Conservation (phyloP, 805 yeast species). For the Jamesozyma spencerorum region DNA sequence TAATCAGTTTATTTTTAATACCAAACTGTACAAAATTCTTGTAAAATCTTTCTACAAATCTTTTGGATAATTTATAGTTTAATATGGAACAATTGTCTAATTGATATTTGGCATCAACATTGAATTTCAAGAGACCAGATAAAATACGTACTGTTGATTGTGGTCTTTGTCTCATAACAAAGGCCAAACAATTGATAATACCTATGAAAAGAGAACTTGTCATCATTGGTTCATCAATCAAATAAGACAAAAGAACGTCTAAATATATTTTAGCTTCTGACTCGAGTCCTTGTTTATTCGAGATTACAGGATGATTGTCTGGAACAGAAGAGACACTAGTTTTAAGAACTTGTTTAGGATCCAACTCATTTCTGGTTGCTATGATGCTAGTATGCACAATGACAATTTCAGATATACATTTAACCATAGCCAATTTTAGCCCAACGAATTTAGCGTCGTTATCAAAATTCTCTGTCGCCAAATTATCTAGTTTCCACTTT, state of each 20-base stretch:
- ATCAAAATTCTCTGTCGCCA: slow-evolving; percentile 18
- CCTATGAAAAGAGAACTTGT: slow-evolving; percentile 58
- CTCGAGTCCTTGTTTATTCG: slow-evolving; percentile 42
- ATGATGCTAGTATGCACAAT: slow-evolving; percentile 38
- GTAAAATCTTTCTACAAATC: slow-evolving; percentile 55
- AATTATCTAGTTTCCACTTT: slow-evolving; percentile 43
- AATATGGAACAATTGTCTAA: slow-evolving; percentile 32
- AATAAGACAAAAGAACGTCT: slow-evolving; percentile 50
- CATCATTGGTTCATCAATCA: slow-evolving; percentile 47
- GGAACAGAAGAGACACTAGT: slow-evolving; percentile 40
- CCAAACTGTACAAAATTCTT: slow-evolving; percentile 37
- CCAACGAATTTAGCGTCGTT: slow-evolving; percentile 42
- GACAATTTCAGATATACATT: slow-evolving; percentile 55
- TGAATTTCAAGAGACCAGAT: slow-evolving; percentile 51
- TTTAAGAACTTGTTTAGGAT: slow-evolving; percentile 6
- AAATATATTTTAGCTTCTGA: slow-evolving; percentile 63
- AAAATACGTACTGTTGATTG: slow-evolving; percentile 48
- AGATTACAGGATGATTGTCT: slow-evolving; percentile 57
- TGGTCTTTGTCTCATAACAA: slow-evolving; percentile 59
- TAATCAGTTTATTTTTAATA: slow-evolving; percentile 31
- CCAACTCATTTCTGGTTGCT: slow-evolving; percentile 13
- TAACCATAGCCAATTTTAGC: slow-evolving; percentile 58
- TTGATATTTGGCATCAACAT: slow-evolving; percentile 46
- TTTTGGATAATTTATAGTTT: slow-evolving; percentile 44
- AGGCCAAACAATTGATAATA: slow-evolving; percentile 52